phyloP scores from a whole-genome alignment of 1,139 yeast genomes.

The Suhomyces anneliseae region DNA sequence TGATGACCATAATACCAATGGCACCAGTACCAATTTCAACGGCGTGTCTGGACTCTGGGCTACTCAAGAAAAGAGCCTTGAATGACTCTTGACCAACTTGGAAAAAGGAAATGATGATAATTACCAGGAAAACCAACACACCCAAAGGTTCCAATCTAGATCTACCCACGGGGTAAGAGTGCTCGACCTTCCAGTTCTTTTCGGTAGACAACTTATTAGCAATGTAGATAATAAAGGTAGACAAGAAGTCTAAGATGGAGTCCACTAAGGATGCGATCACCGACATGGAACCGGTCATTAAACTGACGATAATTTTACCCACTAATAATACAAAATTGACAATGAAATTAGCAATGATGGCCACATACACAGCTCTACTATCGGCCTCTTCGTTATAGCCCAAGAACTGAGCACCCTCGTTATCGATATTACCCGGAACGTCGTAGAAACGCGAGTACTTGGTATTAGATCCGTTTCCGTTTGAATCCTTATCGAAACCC shows the following conservation, averaged over 20 bases:
- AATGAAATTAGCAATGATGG: slow-evolving; percentile 64
- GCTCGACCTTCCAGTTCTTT: slow-evolving; percentile 50
- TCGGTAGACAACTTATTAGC: slow-evolving; percentile 61
- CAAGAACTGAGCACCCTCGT: slow-evolving; percentile 53
- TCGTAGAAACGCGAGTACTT: slow-evolving; percentile 38
- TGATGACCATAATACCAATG: slow-evolving; percentile 57
- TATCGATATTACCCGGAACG: slow-evolving; percentile 60
- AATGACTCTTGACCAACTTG: slow-evolving; percentile 72
- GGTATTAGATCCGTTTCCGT: slow-evolving; percentile 14
- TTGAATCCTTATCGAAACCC: not conserved
- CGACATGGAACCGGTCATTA: slow-evolving; percentile 68
- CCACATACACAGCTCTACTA: slow-evolving; percentile 49
- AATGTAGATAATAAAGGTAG: slow-evolving; percentile 69
- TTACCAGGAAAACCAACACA: slow-evolving; percentile 67
- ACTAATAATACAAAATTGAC: slow-evolving; percentile 59
- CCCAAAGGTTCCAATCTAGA: slow-evolving; percentile 78
- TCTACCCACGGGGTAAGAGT: slow-evolving; percentile 66
- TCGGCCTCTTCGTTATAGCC: slow-evolving; percentile 49
- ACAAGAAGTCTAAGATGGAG: slow-evolving; percentile 69
- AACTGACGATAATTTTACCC: slow-evolving; percentile 64
- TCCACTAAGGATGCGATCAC: slow-evolving; percentile 78
- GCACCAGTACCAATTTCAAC: slow-evolving; percentile 58
- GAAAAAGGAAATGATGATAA: slow-evolving; percentile 69
- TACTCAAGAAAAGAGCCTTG: slow-evolving; percentile 31
- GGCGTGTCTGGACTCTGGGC: slow-evolving; percentile 32